Evolutionary conservation across 2,329 filamentous ascomycete genomes (phyloP).

Genomic region (Aspergillus hortae): DNA sequence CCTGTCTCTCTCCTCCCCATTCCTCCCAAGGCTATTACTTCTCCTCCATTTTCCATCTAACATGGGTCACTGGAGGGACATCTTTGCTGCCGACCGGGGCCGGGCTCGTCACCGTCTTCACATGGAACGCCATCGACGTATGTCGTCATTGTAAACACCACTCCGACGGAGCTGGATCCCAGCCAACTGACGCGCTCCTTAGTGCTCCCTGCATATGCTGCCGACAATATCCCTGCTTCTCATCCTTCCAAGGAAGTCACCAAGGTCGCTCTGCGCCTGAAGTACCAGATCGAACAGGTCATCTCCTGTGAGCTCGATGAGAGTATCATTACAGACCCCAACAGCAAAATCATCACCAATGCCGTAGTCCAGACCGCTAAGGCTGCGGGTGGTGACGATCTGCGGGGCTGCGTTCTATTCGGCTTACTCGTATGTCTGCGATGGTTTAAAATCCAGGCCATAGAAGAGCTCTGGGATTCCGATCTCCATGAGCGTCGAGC

Average conservation of each 20-base stretch:
- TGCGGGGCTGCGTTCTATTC: slow-evolving; percentile 77
- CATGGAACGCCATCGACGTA: slow-evolving; percentile 41
- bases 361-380: slow-evolving; percentile 73
- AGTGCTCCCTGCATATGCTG: slow-evolving; percentile 43
- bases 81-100: slow-evolving; percentile 28
- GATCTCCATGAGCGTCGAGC: slow-evolving; percentile 77
- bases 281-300: slow-evolving; percentile 83
- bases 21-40: not conserved
- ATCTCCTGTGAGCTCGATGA: slow-evolving; percentile 87
- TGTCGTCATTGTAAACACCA: slow-evolving; percentile 16
- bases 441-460: slow-evolving; percentile 77
- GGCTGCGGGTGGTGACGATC: slow-evolving; percentile 72
- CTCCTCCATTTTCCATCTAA: not conserved
- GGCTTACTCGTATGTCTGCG: slow-evolving; percentile 70
- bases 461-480: slow-evolving; percentile 85
- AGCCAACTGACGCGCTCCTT: slow-evolving; percentile 9
- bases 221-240: slow-evolving; percentile 53
- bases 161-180: slow-evolving; percentile 3
- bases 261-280: slow-evolving; percentile 81
- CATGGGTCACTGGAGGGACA: slow-evolving; percentile 39
- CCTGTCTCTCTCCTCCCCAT: not conserved
- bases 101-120: slow-evolving; percentile 29
- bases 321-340: slow-evolving; percentile 68
- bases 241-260: slow-evolving; percentile 78
- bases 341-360: slow-evolving; percentile 79